Percentiles rank a stretch among this genome's conserved stretches.
Evolutionary conservation across 305 asterid genomes (phyloP).

Genomic region (Salvia sclarea): DNA sequence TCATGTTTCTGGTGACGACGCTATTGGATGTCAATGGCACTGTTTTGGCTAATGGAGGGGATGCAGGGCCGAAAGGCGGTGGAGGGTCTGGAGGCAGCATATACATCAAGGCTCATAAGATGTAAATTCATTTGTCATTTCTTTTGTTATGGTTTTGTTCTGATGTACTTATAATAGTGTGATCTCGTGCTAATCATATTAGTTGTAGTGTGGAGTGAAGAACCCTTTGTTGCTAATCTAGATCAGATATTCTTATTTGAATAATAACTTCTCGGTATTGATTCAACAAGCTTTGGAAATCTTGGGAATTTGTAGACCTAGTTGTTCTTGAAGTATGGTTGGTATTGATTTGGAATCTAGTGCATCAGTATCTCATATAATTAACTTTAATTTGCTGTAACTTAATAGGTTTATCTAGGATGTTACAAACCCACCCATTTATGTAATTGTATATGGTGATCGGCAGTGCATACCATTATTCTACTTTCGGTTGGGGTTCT

Average conservation of each 20-base stretch:
- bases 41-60: slow-evolving; percentile 90
- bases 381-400: not conserved
- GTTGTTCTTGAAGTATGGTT: slow-evolving; percentile 15
- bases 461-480: not conserved
- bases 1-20: slow-evolving; percentile 48
- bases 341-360: slow-evolving; percentile 11
- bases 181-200: slow-evolving; percentile 1
- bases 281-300: not conserved
- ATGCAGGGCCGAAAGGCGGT: slow-evolving; percentile 90
- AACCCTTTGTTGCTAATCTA: slow-evolving; percentile 17
- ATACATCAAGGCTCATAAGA: slow-evolving; percentile 69
- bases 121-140: slow-evolving; percentile 50
- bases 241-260: slow-evolving; percentile 21
- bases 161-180: slow-evolving; percentile 15
- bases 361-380: slow-evolving; percentile 19
- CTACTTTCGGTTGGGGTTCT: slow-evolving; percentile 3
- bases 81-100: slow-evolving; percentile 99
- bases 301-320: slow-evolving; percentile 17
- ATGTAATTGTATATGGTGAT: slow-evolving; percentile 1
- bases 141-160: slow-evolving; percentile 27
- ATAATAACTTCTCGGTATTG: slow-evolving; percentile 4
- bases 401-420: slow-evolving; percentile 11
- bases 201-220: slow-evolving; percentile 22
- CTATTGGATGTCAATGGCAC: slow-evolving; percentile 83
- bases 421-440: not conserved